phyloP scores from a whole-genome alignment of 176 grass and related monocot species.

The Ananas comosus region DNA sequence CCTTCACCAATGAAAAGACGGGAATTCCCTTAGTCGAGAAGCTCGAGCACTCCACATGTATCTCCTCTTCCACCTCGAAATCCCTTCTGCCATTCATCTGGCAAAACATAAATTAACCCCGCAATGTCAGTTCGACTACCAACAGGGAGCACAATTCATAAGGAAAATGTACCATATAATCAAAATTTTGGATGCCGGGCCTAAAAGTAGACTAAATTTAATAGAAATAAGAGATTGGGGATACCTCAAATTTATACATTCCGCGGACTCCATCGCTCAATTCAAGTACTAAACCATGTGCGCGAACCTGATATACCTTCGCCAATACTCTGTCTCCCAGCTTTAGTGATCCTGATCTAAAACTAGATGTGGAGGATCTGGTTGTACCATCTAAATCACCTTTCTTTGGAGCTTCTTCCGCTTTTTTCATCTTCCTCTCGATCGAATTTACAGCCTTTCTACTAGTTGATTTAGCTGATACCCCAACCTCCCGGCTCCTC shows the following conservation, averaged over 20 bases:
- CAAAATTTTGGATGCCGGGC: too few relatives aligned
- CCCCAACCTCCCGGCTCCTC: conserved; percentile 6
- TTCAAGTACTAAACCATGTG: conserved; percentile 83
- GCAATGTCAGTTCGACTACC: not conserved
- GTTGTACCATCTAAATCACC: conserved; percentile 12
- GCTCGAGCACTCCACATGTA: conserved; percentile 48
- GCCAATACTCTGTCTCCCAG: conserved; percentile 61
- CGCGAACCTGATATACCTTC: conserved; percentile 77
- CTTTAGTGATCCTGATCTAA: conserved; percentile 45
- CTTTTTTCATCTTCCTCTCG: conserved; percentile 38
- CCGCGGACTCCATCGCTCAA: conserved; percentile 62
- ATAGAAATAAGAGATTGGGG: not conserved
- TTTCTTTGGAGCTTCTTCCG: conserved; percentile 23
- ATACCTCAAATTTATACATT: conserved; percentile 98
- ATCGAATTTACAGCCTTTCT: conserved; percentile 20
- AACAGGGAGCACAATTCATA: not conserved
- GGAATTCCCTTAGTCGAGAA: conserved; percentile 79
- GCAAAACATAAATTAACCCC: conserved; percentile 1
- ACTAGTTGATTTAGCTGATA: conserved; percentile 13
- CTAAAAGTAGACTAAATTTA: not conserved
- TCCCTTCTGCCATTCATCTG: conserved; percentile 46
- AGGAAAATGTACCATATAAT: not conserved
- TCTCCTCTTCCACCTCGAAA: conserved; percentile 56
- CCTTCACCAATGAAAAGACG: conserved; percentile 41
- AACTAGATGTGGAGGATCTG: conserved; percentile 11